Evolutionary conservation across 2,329 filamentous ascomycete species (phyloP), one percentile per base, ranked within the genome.

Genomic region (Fusarium coffeatum): DNA sequence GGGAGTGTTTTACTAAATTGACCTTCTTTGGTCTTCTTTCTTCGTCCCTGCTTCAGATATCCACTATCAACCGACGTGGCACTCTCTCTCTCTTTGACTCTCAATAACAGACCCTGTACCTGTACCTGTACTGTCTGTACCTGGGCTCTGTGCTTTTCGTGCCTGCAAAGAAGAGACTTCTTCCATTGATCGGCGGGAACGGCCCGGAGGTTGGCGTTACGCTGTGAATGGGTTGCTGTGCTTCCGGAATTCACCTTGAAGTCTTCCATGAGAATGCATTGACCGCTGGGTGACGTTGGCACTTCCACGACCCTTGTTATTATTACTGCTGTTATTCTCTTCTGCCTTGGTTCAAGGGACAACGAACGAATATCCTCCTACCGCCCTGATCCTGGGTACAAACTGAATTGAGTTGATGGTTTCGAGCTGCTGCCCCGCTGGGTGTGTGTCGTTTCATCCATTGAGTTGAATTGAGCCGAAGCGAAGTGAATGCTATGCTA

Each of bases 231-330:
- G 32, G 15, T 28, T 45, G 20, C 10, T 54, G 63, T 45, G n/a
- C 50, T 57, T 56, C 60, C 46, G 41, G 66, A 68, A 50, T 57
- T 59, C 56, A 51, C 42, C 28, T 51, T 46, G 30, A 27, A 27
- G 18, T 34, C 47, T 49, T 25, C 49, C 18, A 41, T 27, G 34
- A 41, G 15, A 45, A 47, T 41, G 49, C 49, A 51, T 51, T 34
- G 49, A 28, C 61, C 53, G 40, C 55, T 61, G 40, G 54, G 67
- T 71, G 68, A 70, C 67, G 68, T 71, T 51, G 43, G 67, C 58
- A 30, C 37, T 20, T 41, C 34, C 32, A 51, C 5, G 9, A 51
- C 49, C 34, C 49, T 27, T 51, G 49, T 28, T 51, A 3, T 22
- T 41, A 51, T 18, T 41, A 28, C 32, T 37, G 23, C 16, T n/a